Base-by-base conservation (phyloP, 2,329 filamentous ascomycete genomes). In the Apiospora rasikravindrae region DNA sequence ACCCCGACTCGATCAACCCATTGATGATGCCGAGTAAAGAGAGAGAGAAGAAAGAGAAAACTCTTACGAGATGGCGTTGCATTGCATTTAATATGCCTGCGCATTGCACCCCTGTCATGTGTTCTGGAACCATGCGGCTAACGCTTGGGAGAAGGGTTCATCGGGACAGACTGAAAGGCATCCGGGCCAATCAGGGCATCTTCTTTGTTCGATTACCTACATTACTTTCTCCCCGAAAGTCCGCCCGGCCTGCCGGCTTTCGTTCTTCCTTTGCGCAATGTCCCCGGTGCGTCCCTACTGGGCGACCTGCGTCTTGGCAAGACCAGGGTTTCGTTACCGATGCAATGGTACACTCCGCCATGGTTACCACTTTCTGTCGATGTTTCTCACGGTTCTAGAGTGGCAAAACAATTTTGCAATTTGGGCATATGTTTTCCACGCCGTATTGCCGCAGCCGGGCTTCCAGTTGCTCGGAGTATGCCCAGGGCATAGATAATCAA, bases 251-350 rank as follows among this genome's bases (percentile, higher is more conserved):
- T 61, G 53, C 53, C 53, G 53, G 26, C 19, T n/a, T 64, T 40
- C 4, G 19, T 22, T 61, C 57, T 37, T 14, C 1, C n/a, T 64
- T n/a, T 37, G 19, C 40, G 8, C 1, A 22, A 14, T 40, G 29
- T 29, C 16, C 2, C 57, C 29, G 57, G 4, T 37, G 29, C 19
- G 33, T n/a, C 29, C 57, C 29, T 64, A 40, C 40, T 37, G 57
- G 57, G 57, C 33, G 19, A 64, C 29, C 8, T 64, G 57, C 57
- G 40, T n/a, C 57, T 64, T 64, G 57, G 57, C 57, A 8, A 64
- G 19, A 37, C 19, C 29, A 16, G 19, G 53, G 1, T 40, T 40
- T 14, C 33, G 7, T 7, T n/a, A n/a, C 57, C 57, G 19, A 33
- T 64, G 57, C 33, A 64, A 64, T 37, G 33, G 33, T 37, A 7